Evolutionary conservation across 495 filamentous ascomycete species (phyloP).

Genomic region (Aspergillus affinis): DNA sequence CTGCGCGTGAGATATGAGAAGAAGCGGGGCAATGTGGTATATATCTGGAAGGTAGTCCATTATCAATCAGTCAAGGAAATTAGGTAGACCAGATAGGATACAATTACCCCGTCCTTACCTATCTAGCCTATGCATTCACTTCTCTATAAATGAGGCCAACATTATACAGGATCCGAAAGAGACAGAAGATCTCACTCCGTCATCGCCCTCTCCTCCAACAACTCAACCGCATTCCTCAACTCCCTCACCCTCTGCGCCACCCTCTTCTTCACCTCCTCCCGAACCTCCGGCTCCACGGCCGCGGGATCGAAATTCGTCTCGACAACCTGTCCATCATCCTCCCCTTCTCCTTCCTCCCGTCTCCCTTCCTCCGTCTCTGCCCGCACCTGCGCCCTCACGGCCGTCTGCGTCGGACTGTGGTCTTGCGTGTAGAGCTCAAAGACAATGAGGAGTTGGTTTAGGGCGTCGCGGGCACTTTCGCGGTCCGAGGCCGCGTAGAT

Average conservation of each 20-base stretch:
- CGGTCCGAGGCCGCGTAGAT: constrained; percentile 51
- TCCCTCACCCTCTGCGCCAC: constrained; percentile 44
- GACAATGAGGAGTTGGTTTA: constrained; percentile 37
- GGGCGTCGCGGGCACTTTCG: constrained; percentile 44
- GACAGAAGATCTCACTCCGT: constrained; percentile 23
- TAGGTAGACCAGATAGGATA: too few relatives aligned
- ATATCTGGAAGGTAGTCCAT: too few relatives aligned
- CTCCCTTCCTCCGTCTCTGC: neutral
- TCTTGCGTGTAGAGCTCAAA: constrained; percentile 36
- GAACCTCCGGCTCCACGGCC: constrained; percentile 25
- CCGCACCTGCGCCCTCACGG: neutral
- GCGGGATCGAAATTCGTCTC: constrained; percentile 37
- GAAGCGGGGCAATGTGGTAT: too few relatives aligned
- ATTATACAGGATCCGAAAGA: neutral
- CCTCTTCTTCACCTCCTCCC: constrained; percentile 39
- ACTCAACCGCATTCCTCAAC: constrained; percentile 43
- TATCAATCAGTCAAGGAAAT: too few relatives aligned
- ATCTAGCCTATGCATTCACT: neutral
- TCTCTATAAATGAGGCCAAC: neutral
- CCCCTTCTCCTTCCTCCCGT: constrained; percentile 1
- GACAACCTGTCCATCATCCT: constrained; percentile 17
- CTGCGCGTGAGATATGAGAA: too few relatives aligned
- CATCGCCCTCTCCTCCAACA: constrained; percentile 41
- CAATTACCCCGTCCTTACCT: too few relatives aligned
- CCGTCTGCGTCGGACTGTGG: constrained; percentile 7